phyloP scores from a whole-genome alignment of 768 basidiomycete species.

The Tylopilus plumbeoviolaceoides region DNA sequence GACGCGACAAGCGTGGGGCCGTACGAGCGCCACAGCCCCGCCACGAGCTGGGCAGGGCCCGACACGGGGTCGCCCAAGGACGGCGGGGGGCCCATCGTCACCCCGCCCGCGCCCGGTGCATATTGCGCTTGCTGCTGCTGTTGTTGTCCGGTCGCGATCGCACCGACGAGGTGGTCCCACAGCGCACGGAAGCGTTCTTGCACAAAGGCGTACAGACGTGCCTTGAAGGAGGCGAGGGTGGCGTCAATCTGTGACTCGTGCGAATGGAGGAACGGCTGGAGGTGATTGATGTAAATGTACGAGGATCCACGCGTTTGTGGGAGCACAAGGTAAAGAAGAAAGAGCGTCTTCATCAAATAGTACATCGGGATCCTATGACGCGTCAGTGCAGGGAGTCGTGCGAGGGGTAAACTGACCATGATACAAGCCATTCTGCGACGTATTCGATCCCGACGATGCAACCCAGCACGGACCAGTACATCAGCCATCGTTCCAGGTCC shows the following conservation, averaged over 20 bases:
- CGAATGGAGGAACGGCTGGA: slow-evolving; percentile 76
- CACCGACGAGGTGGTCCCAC: slow-evolving; percentile 60
- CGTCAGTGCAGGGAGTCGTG: slow-evolving; percentile 7
- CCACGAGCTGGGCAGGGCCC: slow-evolving; percentile 63
- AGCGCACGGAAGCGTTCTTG: slow-evolving; percentile 58
- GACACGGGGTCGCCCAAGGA: slow-evolving; percentile 50
- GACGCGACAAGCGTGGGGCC: slow-evolving; percentile 69
- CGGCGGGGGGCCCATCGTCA: slow-evolving; percentile 37
- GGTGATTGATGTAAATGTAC: slow-evolving; percentile 74
- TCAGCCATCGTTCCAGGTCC: slow-evolving; percentile 90
- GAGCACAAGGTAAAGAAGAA: slow-evolving; percentile 85
- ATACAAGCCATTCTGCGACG: slow-evolving; percentile 81
- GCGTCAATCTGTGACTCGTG: slow-evolving; percentile 87
- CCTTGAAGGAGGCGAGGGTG: slow-evolving; percentile 62
- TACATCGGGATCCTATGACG: slow-evolving; percentile 82
- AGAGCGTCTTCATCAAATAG: slow-evolving; percentile 71
- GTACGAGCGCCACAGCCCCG: slow-evolving; percentile 72
- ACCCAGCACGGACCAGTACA: slow-evolving; percentile 94
- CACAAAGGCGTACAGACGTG: slow-evolving; percentile 55
- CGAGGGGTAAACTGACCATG: slow-evolving; percentile 55
- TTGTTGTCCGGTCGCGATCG: slow-evolving; percentile 29
- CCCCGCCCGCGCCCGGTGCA: slow-evolving; percentile 17
- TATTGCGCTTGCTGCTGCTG: slow-evolving; percentile 35
- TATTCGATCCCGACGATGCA: slow-evolving; percentile 81
- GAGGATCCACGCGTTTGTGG: slow-evolving; percentile 88